Base-by-base conservation (phyloP, 129 eudicot genomes). In the Deinandra increscens region DNA sequence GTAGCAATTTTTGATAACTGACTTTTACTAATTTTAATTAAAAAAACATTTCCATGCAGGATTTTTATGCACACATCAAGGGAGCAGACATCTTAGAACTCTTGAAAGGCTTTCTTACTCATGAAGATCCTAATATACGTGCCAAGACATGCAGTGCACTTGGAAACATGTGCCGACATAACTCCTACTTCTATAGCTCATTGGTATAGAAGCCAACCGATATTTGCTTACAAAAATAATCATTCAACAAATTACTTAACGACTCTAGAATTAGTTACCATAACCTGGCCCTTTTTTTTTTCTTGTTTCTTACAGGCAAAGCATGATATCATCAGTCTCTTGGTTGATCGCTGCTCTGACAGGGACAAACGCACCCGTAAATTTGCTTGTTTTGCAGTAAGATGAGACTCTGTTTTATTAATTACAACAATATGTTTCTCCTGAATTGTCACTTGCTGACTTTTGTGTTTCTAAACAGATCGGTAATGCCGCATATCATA, bases 341-440 rank as follows among this genome's bases (percentile, higher is more conserved):
- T 93, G 46, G 89, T 93, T 71, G 99, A 93, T 60, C 86, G 97
- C 62, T 93, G 99, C 63, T 82, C 88, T 68, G 99, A 93, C 81
- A 73, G 89, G 13, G 99, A 93, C 84, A 85, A 76, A 74, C 85
- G 92, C 53, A 90, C 97, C 23, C 78, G 99, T 48, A 93, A 93
- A 60, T 93, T 89, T 83, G 97, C 99, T 61, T 93, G 97, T 79
- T 93, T 93, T 82, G 97, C 99, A 46, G 99, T 93, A 87, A 80
- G 91, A 67, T 44, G 64, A 15, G 37, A 18, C 18, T 26, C 2
- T 64, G 23, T 14, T 56, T 74, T 29, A 18, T 37, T 15, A 49
- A 9, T n/a, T 54, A 26, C 64, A 44, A 26, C 64, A 44, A 9
- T 45, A 17, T 26, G 31, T 53, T 18, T 18, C 37, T 3, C 61